Base-by-base conservation (phyloP, 805 yeast species). In the Metschnikowia lunata region DNA sequence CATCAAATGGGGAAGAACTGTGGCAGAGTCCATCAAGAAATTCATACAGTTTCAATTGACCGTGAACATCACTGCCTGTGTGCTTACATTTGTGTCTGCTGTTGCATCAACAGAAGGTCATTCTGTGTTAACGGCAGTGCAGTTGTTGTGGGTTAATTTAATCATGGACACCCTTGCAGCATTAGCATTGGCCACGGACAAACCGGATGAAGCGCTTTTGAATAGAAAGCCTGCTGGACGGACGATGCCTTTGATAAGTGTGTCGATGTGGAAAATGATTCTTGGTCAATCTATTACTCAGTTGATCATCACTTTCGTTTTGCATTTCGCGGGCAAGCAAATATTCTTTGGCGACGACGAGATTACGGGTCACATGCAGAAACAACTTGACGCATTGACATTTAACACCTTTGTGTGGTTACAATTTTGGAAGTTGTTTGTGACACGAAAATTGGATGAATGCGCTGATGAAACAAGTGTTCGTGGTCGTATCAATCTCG, bases 161-260 rank as follows among this genome's bases (percentile, higher is more conserved):
- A 93, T 93, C 57, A 93, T 93, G 99, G 99, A 93, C 64, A 93
- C 99, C 0, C 76, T 93, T 50, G 99, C 99, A 3, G 99, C 99
- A 3, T 74, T 93, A 56, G 99, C 99, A 0, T 75, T 93, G 56
- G 99, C 99, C 7, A 93, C 99, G 3, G 99, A 93, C 62, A 90
- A 91, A 56, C 99, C 99, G 0, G 90, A 88, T 56, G 86, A 83
- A 38, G 77, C 83, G 34, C 82, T 88, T 35, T 71, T 93, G 59
- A 79, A 85, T 50, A 75, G 88, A 42, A 82, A 79, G 59, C 99
- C 99, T 1, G 88, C 83, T 34, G 93, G 95, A 30, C 78, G 97
- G 58, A 68, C 71, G 18, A 76, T 80, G 12, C 86, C 95, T 1
- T 74, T 93, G 66, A 91, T 93, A 52, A 75, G 95, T 6, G 82